phyloP scores from a whole-genome alignment of 805 yeast genomes.

The Candida sphagnicola region DNA sequence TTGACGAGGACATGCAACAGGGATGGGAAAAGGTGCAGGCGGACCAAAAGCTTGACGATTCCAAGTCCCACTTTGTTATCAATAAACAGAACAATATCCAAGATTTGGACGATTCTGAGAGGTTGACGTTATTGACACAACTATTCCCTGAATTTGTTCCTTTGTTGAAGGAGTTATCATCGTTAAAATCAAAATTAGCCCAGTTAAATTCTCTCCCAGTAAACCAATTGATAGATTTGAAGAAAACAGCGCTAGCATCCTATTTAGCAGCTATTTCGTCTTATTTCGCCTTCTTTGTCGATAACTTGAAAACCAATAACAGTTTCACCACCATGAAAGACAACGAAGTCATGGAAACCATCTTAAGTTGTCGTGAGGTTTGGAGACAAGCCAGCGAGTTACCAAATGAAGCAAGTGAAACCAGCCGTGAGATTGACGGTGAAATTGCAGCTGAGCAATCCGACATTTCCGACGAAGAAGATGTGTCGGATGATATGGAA shows the following conservation, averaged over 20 bases:
- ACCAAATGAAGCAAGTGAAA: constrained; percentile 20
- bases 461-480: constrained; percentile 11
- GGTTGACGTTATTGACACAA: constrained; percentile 49
- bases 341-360: constrained; percentile 84
- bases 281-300: constrained; percentile 71
- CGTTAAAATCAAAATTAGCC: constrained; percentile 14
- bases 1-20: constrained; percentile 71
- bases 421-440: constrained; percentile 8
- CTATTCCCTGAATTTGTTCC: constrained; percentile 85
- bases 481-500: constrained; percentile 12
- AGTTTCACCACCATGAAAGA: constrained; percentile 65
- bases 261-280: constrained; percentile 76
- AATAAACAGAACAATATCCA: constrained; percentile 31
- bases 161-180: constrained; percentile 55
- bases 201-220: constrained; percentile 9
- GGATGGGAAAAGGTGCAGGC: constrained; percentile 70
- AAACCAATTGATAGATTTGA: constrained; percentile 41
- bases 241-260: constrained; percentile 68
- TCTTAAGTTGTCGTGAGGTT: constrained; percentile 75
- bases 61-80: constrained; percentile 26
- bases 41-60: constrained; percentile 29
- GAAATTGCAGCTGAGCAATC: constrained; percentile 13
- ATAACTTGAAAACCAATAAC: constrained; percentile 51
- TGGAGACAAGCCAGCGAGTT: constrained; percentile 80
- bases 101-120: constrained; percentile 48